Base-by-base conservation (phyloP, 257 asterid genomes). In the Capsicum rhomboideum region DNA sequence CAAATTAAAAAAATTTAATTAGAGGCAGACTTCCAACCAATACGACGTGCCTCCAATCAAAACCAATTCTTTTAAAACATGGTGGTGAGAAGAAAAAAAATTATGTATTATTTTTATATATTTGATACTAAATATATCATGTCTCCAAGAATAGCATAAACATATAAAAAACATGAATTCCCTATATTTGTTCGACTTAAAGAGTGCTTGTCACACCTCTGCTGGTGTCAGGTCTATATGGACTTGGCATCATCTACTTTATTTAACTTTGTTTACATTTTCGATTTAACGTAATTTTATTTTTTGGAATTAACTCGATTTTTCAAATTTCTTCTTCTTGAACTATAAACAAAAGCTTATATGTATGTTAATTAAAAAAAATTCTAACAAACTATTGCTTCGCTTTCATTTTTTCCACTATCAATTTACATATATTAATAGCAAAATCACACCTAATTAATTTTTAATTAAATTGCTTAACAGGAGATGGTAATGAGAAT, bases 41-140 rank as follows among this genome's bases (percentile, higher is more conserved):
- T 49, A 82, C 59, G 61, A 69, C 83, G 82, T 61, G 82, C 86
- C 21, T 72, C 58, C 58, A 44, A 72, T 72, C 13, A 72, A 56
- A 72, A 44, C 80, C 52, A 21, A 72, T 72, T 12, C n/a, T 0
- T 21, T 44, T 21, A 6, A 31, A 44, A 72, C 21, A 12, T 59
- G 68, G 34, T 34, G 9, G 68, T 59, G 34, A 59, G 29, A n/a
- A n/a, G n/a, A n/a, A n/a, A n/a, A n/a, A n/a, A n/a, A n/a, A n/a
- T n/a, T n/a, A 21, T 23, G 67, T 59, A 23, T 49, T 23, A n/a
- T 10, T 21, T 59, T 21, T 59, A 56, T 56, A 56, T 55, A 55
- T 7, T 56, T 56, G 10, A 21, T 56, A 23, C 34, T 23, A 61
- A 61, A 63, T 74, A 74, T 21, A 74, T 46, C 58, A 74, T 23